Base-by-base conservation (phyloP, 305 asterid species). In the Fraxinus albicans region DNA sequence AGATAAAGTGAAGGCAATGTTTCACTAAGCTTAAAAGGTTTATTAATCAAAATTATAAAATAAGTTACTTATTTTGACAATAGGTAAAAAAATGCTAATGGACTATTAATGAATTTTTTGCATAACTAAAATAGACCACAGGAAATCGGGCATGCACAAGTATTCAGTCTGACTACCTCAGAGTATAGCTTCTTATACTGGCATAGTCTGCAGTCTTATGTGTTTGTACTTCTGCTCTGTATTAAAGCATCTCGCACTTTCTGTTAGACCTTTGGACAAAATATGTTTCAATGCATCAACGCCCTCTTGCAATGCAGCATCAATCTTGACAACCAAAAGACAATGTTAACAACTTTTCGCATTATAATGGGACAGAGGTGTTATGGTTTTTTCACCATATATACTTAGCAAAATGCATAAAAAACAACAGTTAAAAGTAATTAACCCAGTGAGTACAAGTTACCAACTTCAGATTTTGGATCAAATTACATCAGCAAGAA, bases 151-250 rank as follows among this genome's bases (percentile, higher is more conserved):
- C 23, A 31, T 2, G 42, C 40, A 10, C 33, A 58, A 78, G 31
- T 77, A 55, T 63, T 70, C 35, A 67, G 79, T 5, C 58, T 31
- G 73, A 78, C 81, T 87, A 86, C 89, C 90, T 85, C 36, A 33
- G 67, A 70, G 63, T 78, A 67, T 33, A 73, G 65, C 23, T 69
- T 35, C 69, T 91, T 87, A 93, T 44, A 90, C 87, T 35, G 95
- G 93, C 91, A 93, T 84, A 27, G 94, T 91, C 88, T 93, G 97
- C 84, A 90, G 82, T 77, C 94, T 88, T 79, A 90, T 79, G 77
- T 96, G 98, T 86, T 96, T 96, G 91, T 93, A 96, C 83, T 94
- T 96, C 87, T 96, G 99, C 74, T 88, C 88, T 7, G 83, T 88
- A 81, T 95, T 94, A 90, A 95, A 95, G 89, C 89, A 85, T 65